These are phyloP conservation scores for Jatropha podagrica DNA, from an alignment of 441 rosid genomes.

Conservation along the genomic window DNA sequence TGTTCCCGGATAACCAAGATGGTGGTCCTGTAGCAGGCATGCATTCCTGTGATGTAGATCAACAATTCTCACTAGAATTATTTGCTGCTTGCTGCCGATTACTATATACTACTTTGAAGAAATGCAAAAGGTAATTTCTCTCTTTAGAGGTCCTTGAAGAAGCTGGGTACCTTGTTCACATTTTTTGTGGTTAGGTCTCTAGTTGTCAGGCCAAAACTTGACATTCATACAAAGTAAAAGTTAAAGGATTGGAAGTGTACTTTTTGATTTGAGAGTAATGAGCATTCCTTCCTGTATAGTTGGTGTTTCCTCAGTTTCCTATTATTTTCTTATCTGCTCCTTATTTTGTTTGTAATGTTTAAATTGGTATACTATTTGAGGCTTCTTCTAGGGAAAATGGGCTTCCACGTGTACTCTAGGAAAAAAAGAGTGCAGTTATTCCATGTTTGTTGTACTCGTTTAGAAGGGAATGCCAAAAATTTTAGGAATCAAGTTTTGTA, in stretches of 20 bases:
- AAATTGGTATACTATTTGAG: neutral
- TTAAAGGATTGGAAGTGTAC: neutral
- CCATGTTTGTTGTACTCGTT: neutral
- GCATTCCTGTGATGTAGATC: conserved; percentile 39
- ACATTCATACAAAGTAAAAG: neutral
- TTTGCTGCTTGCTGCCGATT: conserved; percentile 75
- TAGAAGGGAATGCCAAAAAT: neutral
- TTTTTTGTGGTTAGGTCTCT: conserved; percentile 8
- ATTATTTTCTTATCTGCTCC: neutral
- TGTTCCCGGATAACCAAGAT: conserved; percentile 30
- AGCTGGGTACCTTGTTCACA: neutral
- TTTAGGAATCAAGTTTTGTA: neutral
- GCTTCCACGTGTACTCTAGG: neutral
- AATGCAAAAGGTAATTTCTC: conserved; percentile 62
- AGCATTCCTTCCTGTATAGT: neutral
- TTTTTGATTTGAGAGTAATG: neutral
- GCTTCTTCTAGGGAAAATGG: neutral
- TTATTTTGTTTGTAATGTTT: neutral
- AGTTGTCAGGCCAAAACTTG: conserved; percentile 10
- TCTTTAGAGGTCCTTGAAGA: conserved; percentile 5
- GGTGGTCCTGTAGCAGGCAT: conserved; percentile 23
- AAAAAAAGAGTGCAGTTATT: neutral
- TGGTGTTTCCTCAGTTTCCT: neutral
- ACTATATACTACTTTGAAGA: conserved; percentile 70
- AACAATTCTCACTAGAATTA: conserved; percentile 51